Base-by-base conservation (phyloP, 345 rosid species). In the Rubroshorea leprosula region DNA sequence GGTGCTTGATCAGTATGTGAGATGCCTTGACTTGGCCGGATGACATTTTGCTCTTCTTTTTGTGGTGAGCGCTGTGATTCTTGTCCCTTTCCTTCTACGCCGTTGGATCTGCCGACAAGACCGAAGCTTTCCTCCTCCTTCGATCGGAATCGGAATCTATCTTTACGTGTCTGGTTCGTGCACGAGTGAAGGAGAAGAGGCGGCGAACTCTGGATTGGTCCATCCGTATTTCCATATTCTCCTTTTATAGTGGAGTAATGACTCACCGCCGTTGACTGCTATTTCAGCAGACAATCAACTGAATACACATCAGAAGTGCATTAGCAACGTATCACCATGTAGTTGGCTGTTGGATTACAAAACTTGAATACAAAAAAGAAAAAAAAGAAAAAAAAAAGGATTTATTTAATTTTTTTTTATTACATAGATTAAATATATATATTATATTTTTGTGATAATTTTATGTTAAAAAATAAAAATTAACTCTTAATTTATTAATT, bases 1-100 rank as follows among this genome's bases (percentile, higher is more conserved):
- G 80, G 64, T 93, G 99, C 83, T 93, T 93, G 29, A 93, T 83
- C 43, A 93, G 81, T 62, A 89, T 87, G 71, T 89, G 97, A 23
- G 99, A 89, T 0, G 97, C 99, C 68, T 80, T 80, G 1, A 93
- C 97, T 67, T 73, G 12, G 70, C 76, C 13, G 83, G 69, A 76
- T 17, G 73, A 68, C 74, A 68, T 80, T 72, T 77, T 78, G 61
- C 49, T 66, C 63, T 45, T 65, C 72, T 62, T 49, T 26, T 25
- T 2, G 47, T 68, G 74, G 25, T 71, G 72, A 39, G 66, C 68
- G 57, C 45, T 57, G 54, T 65, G 66, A 48, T 23, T 55, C 54
- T 57, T 74, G 29, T 57, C 57, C 48, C 53, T 61, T 39, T 72
- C 59, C 54, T 54, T 55, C 52, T 73, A 47, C 54, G 54, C 58